Conservation (phyloP, 2,329 filamentous ascomycete genomes). For the Akanthomyces lecanii region DNA sequence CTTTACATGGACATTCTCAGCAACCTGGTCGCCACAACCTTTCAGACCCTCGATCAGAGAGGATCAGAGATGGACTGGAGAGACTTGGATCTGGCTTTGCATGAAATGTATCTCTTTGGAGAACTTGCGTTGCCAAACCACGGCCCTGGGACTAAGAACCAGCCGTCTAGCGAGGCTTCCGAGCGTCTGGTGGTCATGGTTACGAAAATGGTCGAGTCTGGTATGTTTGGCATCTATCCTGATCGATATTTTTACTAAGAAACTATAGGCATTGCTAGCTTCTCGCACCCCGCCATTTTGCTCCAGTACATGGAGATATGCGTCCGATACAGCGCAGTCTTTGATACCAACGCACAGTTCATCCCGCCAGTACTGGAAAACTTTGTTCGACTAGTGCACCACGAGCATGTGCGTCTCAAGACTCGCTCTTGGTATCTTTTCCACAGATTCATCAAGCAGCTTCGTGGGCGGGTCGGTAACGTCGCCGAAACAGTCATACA, state of each 20-base stretch:
- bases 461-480: constrained; percentile 78
- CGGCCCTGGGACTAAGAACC: constrained; percentile 79
- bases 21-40: constrained; percentile 81
- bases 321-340: constrained; percentile 88
- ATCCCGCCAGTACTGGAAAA: constrained; percentile 86
- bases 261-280: constrained; percentile 68
- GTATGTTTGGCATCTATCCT: constrained; percentile 46
- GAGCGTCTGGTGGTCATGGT: constrained; percentile 88
- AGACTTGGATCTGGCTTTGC: constrained; percentile 85
- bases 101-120: constrained; percentile 95
- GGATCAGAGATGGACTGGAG: constrained; percentile 83
- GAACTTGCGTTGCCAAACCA: constrained; percentile 88
- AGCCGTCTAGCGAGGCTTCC: constrained; percentile 72
- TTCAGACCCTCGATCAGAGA: constrained; percentile 71
- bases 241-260: constrained; percentile 18
- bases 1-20: constrained; percentile 87
- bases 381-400: constrained; percentile 87
- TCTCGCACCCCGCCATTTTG: constrained; percentile 85
- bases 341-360: constrained; percentile 75
- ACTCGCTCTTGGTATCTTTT: constrained; percentile 96
- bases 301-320: constrained; percentile 99
- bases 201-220: constrained; percentile 89
- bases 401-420: constrained; percentile 80
- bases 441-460: constrained; percentile 83
- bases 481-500: constrained; percentile 89